Evolutionary conservation across 2,329 filamentous ascomycete genomes (phyloP).

Genomic region (Triangularia verruculosa): DNA sequence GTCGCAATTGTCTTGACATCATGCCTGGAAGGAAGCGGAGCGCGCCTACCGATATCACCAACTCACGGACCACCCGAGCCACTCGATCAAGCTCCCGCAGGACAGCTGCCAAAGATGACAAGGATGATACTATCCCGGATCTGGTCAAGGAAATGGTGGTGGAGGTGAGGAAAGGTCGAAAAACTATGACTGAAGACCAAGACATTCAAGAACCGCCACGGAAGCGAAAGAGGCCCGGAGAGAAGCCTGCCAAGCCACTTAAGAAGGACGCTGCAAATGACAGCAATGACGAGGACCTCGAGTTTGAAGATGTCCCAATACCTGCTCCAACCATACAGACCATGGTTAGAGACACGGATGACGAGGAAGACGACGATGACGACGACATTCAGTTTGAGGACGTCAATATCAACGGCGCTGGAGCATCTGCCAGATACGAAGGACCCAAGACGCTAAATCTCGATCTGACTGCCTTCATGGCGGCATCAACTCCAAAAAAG

Average conservation of each 20-base stretch:
- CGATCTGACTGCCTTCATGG: conserved; percentile 49
- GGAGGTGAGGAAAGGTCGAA: not conserved
- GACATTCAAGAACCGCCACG: not conserved
- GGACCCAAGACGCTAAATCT: conserved; percentile 45
- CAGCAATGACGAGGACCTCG: conserved; percentile 39
- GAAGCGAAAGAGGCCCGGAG: conserved; percentile 4
- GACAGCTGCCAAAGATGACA: not conserved
- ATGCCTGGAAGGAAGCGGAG: conserved; percentile 7
- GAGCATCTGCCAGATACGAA: conserved; percentile 17
- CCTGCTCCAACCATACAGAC: conserved; percentile 51
- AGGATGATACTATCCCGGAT: conserved; percentile 6
- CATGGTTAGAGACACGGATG: conserved; percentile 45
- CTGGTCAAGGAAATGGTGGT: not conserved
- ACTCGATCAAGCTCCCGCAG: conserved; percentile 1
- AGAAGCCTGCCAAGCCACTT: not conserved
- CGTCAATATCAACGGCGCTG: conserved; percentile 39
- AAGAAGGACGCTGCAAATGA: conserved; percentile 32
- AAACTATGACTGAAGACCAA: not conserved
- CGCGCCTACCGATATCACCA: not conserved
- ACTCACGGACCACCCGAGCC: not conserved
- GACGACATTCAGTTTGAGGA: conserved; percentile 48
- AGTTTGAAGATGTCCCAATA: conserved; percentile 51
- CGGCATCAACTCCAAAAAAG: conserved; percentile 32
- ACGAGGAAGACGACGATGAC: conserved; percentile 41
- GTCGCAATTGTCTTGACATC: not conserved